Base-by-base conservation (phyloP, 371 early-diverging fungal genomes). In the Syncephalis plumigaleata region DNA sequence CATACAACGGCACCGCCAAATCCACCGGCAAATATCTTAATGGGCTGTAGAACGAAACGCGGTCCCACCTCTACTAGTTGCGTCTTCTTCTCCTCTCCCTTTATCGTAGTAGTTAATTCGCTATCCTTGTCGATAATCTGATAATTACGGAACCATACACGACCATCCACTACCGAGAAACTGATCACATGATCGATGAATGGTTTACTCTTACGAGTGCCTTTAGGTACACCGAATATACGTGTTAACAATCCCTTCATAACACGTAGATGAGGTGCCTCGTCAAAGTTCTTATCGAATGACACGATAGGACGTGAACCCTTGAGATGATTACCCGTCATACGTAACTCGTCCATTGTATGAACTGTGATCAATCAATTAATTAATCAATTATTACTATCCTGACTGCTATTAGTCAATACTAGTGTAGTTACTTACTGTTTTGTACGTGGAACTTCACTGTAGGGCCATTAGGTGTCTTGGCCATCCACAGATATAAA, bases 251-350 rank as follows among this genome's bases (percentile, higher is more conserved):
- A 60, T 58, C 91, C 88, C 70, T 92, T 92, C 51, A 95, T 67
- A 27, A 94, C 66, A 49, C 69, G 60, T 64, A 77, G 75, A 58
- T 93, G 87, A 20, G 78, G 89, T 50, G 70, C 68, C 46, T 65
- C 61, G 50, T 95, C 96, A 65, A 97, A 95, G 52, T 62, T 75
- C 55, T 78, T 66, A 59, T 94, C 94, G 59, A 97, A 97, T 5
- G 89, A 86, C 20, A 97, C 67, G 37, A 97, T 73, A 16, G 89
- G 92, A 45, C 98, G 81, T 18, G 92, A 91, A 9, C 95, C 94
- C 63, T 94, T 93, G 39, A 97, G 66, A 63, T 90, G 91, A 70
- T 97, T 97, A 54, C 98, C 98, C 0, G 89, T 91, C 84, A 95
- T 80, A 55, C 87, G 83, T 37, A 97, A 73, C 62, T 97, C 98